Evolutionary conservation across 306 rosid genomes (phyloP), one percentile per base, ranked within the genome.

Genomic region (Dryas drummondii): DNA sequence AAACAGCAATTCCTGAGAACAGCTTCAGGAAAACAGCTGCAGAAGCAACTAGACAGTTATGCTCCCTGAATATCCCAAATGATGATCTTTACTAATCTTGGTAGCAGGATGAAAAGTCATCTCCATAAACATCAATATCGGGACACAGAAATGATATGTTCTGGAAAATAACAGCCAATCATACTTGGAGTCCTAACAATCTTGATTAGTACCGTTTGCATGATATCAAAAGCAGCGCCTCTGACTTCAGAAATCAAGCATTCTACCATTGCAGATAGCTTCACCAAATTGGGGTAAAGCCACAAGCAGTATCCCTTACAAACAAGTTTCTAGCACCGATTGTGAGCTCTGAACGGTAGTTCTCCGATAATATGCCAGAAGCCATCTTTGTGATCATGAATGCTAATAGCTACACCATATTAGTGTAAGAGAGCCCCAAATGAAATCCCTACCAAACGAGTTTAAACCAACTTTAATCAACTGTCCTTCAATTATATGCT

Each of bases 371-470:
- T 32, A 64, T 32, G 54, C 63, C 64, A 75, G 47, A 60, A 76
- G 54, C 37, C 79, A 73, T 49, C 65, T 53, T 76, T 85, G 79
- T 78, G 67, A 76, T 80, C 68, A 47, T 41, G 47, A 45, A 63
- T 41, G 16, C 47, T 12, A 26, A 14, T 40, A 8, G 7, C 59
- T 42, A 10, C 63, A 40, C 68, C 66, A 37, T 27, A n/a, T 37
- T 15, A 13, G 55, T 7, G 32, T 70, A 42, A 22, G 32, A 14
- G 22, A 76, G 13, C 9, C 64, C 66, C 44, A 48, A 72, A 58
- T 7, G 41, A 1, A 5, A 49, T 37, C 52, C 22, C 4, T 59
- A 5, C 53, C 64, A 5, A 22, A 54, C 27, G 47, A 54, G 45
- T 49, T 81, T 77, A 32, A 42, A 6, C 19, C 71, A 48, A 16